A percentile compares a stretch with the other conserved stretches of the same genome.
phyloP scores from a whole-genome alignment of 345 rosid species.

The Lepidium sativum region DNA sequence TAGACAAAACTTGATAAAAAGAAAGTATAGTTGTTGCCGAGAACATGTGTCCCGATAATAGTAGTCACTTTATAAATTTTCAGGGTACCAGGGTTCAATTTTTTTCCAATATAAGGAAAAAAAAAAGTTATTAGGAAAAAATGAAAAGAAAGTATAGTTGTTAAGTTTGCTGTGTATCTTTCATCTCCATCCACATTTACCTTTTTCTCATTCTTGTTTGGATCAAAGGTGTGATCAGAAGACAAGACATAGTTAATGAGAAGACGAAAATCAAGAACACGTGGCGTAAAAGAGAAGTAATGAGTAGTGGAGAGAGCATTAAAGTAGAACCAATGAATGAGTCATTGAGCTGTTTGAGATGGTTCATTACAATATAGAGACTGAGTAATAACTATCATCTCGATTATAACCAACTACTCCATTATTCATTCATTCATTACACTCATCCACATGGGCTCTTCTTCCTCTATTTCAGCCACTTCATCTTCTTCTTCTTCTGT shows the following conservation, averaged over 20 bases:
- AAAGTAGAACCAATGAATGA: slow-evolving; percentile 28
- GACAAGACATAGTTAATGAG: slow-evolving; percentile 9
- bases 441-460: neutral
- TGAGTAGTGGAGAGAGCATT: slow-evolving; percentile 12
- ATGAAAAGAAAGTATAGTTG: no score
- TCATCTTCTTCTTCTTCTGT: neutral
- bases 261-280: neutral
- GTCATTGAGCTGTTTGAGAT: slow-evolving; percentile 18
- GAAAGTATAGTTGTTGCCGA: no score
- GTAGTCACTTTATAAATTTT: no score
- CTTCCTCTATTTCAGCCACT: neutral
- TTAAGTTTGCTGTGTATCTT: no score
- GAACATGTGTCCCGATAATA: no score
- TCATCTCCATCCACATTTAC: neutral
- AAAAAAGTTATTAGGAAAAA: no score
- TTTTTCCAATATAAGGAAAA: no score
- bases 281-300: slow-evolving; percentile 2
- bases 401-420: slow-evolving; percentile 22
- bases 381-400: slow-evolving; percentile 20
- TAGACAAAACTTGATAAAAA: no score
- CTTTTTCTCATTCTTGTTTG: slow-evolving; percentile 1
- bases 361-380: slow-evolving; percentile 5
- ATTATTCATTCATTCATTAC: slow-evolving; percentile 12
- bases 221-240: slow-evolving; percentile 13
- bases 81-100: no score